phyloP scores from a whole-genome alignment of 2,329 filamentous ascomycete species.

The Fusarium tupiense region DNA sequence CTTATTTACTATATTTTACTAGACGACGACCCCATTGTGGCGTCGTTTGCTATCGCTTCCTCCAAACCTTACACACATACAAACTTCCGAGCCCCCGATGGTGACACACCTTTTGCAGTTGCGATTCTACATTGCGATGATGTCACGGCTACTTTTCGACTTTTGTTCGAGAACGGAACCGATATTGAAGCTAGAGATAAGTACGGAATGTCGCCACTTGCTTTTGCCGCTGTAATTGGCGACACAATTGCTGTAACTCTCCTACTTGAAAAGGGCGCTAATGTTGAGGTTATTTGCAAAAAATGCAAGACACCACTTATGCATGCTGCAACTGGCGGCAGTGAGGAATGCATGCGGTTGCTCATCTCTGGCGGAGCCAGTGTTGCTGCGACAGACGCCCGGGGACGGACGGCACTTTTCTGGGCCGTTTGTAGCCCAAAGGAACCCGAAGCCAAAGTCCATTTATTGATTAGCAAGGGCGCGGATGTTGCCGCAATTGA shows the following conservation, averaged over 20 bases:
- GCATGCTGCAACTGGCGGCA: accelerated
- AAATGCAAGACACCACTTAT: neutral
- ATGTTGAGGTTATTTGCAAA: accelerated
- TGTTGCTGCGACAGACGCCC: accelerated
- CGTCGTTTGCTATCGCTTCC: neutral
- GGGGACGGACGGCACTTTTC: neutral
- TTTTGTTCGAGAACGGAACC: neutral
- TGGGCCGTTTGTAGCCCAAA: accelerated
- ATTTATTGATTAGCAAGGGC: neutral
- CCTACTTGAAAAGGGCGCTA: accelerated
- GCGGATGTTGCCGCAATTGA: neutral
- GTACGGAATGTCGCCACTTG: neutral
- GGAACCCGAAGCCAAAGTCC: accelerated
- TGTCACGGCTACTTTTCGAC: accelerated
- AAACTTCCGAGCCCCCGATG: accelerated
- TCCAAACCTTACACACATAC: accelerated
- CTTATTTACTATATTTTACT: neutral
- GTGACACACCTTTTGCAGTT: accelerated
- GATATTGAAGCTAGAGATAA: neutral
- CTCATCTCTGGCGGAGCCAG: neutral
- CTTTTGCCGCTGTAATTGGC: accelerated
- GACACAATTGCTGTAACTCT: neutral
- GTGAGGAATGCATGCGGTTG: neutral
- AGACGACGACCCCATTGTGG: neutral
- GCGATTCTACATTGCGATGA: accelerated